A percentile compares a stretch with the other conserved stretches of the same genome.
Evolutionary conservation across 1,284 basidiomycete species (phyloP).

Genomic region (Moesziomyces aphidis): DNA sequence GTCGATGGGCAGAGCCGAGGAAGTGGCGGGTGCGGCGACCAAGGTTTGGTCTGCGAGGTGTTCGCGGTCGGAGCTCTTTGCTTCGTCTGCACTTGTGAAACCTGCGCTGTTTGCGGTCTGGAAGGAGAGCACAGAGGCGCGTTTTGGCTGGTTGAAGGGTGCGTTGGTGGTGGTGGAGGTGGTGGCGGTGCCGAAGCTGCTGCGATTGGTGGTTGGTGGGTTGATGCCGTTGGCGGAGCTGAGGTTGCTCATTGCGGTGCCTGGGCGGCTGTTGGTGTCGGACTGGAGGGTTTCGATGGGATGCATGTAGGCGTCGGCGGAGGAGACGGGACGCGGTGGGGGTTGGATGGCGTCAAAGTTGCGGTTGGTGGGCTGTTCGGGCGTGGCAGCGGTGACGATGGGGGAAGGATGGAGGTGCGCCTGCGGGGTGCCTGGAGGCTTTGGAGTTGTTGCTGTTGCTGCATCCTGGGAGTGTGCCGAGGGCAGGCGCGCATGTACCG

Average conservation of each 20-base stretch:
- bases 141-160: slow-evolving; percentile 36
- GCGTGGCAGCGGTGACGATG: slow-evolving; percentile 30
- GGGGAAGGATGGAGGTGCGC: slow-evolving; percentile 9
- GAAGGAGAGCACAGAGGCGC: slow-evolving; percentile 59
- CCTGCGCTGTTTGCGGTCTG: slow-evolving; percentile 62
- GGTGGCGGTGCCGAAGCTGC: slow-evolving; percentile 36
- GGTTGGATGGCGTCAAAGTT: background rate
- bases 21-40: background rate
- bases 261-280: slow-evolving; percentile 37
- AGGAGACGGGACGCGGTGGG: slow-evolving; percentile 37
- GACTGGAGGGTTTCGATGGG: slow-evolving; percentile 32
- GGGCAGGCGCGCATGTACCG: slow-evolving; percentile 9
- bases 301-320: slow-evolving; percentile 46
- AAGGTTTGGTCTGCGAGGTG: slow-evolving; percentile 11
- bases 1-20: slow-evolving; percentile 1
- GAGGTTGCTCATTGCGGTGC: slow-evolving; percentile 43
- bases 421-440: slow-evolving; percentile 27
- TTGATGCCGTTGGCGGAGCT: slow-evolving; percentile 46
- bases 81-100: slow-evolving; percentile 51
- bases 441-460: slow-evolving; percentile 14
- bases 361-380: slow-evolving; percentile 20
- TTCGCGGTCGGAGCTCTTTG: slow-evolving; percentile 23
- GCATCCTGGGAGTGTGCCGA: slow-evolving; percentile 29
- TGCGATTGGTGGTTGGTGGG: slow-evolving; percentile 37
- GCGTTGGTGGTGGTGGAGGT: slow-evolving; percentile 9